These are phyloP conservation scores for Metschnikowia reukaufii DNA, from an alignment of 805 yeast species.

Conservation along the genomic window DNA sequence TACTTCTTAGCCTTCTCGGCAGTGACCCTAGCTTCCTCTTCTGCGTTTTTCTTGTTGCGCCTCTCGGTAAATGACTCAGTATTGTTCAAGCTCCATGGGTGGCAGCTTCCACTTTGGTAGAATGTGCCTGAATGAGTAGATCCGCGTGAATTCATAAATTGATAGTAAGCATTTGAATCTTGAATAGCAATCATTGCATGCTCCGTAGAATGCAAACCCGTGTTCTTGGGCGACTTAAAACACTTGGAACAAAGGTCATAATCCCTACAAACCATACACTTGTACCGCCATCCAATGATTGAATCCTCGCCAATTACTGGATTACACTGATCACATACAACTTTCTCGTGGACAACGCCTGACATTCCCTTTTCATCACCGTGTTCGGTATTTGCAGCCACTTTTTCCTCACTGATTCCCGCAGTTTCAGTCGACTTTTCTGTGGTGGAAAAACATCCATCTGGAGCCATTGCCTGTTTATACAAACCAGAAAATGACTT, in stretches of 20 bases:
- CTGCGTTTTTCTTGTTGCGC: background rate
- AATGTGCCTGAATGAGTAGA: background rate
- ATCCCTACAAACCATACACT: constrained; percentile 18
- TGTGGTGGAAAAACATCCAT: background rate
- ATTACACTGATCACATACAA: constrained; percentile 38
- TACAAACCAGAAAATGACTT: constrained; percentile 12
- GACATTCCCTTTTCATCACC: background rate
- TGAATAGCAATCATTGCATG: constrained; percentile 19
- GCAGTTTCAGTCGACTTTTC: background rate
- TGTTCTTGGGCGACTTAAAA: background rate
- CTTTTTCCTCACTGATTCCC: background rate
- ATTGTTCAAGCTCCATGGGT: background rate
- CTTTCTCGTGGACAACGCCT: constrained; percentile 23
- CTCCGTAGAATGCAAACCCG: constrained; percentile 9
- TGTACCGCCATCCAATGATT: constrained; percentile 18
- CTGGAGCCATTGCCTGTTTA: constrained; percentile 8
- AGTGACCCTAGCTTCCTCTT: background rate
- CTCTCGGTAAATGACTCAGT: background rate
- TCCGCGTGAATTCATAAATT: constrained; percentile 2
- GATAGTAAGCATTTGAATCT: constrained; percentile 4
- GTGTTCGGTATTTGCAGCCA: background rate
- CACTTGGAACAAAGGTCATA: constrained; percentile 20
- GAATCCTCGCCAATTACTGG: constrained; percentile 18
- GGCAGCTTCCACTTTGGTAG: background rate
- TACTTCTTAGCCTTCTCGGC: constrained; percentile 1